Conservation (phyloP, 2,329 filamentous ascomycete genomes). For the Arthrobotrys megalospora region DNA sequence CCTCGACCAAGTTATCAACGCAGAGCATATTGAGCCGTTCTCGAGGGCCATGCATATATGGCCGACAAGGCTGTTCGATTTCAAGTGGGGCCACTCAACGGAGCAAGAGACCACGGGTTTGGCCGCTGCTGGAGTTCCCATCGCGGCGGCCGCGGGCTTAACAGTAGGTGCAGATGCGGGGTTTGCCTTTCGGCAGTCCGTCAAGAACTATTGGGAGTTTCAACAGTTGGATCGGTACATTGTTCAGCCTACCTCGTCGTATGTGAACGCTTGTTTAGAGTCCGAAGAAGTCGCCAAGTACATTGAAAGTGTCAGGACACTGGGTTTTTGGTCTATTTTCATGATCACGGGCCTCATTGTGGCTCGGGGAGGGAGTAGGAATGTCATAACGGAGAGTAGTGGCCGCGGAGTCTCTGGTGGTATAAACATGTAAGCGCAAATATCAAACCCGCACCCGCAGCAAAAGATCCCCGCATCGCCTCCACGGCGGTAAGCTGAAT, state of each 20-base stretch:
- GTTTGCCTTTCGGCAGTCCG: background rate
- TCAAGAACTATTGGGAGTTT: constrained; percentile 16
- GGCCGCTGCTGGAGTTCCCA: background rate
- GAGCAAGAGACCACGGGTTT: background rate
- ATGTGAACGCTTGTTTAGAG: background rate
- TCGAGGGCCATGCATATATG: background rate
- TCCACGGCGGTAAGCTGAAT: too few species aligned
- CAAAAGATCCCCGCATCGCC: too few species aligned
- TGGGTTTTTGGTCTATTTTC: background rate
- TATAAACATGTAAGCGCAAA: constrained; percentile 1
- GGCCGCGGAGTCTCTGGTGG: background rate
- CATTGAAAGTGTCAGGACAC: background rate
- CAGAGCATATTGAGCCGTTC: background rate
- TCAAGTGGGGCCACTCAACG: background rate
- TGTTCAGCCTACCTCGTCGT: background rate
- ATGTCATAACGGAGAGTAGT: background rate
- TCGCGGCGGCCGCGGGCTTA: background rate
- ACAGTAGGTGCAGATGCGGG: background rate
- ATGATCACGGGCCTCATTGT: constrained; percentile 22
- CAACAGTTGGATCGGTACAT: background rate
- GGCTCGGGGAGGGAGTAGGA: background rate
- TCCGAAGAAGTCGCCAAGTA: background rate
- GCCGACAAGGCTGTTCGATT: background rate
- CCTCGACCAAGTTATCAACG: constrained; percentile 29
- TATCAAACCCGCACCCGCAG: background rate